These are phyloP conservation scores for Xylaria hypoxylon DNA, from an alignment of 2,329 filamentous ascomycete species.

Conservation along the genomic window DNA sequence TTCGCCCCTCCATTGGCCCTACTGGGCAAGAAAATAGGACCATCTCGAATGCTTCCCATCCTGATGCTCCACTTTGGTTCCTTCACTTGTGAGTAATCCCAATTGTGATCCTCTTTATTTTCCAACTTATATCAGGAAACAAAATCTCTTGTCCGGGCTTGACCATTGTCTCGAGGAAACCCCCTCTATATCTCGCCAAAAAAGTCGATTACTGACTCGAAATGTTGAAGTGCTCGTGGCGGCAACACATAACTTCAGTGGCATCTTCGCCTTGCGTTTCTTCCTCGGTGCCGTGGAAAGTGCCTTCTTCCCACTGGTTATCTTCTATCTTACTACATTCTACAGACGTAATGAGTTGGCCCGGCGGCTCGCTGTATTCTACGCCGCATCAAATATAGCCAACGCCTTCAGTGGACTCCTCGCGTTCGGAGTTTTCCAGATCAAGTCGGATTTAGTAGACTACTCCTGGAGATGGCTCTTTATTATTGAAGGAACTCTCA, in stretches of 20 bases:
- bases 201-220: constrained; percentile 72
- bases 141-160: not conserved
- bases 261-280: constrained; percentile 75
- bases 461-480: constrained; percentile 63
- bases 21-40: constrained; percentile 76
- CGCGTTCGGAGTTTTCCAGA: constrained; percentile 62
- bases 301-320: constrained; percentile 76
- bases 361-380: constrained; percentile 77
- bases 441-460: constrained; percentile 53
- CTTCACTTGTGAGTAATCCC: constrained; percentile 60
- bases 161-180: not conserved
- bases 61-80: constrained; percentile 76
- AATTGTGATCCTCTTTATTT: not conserved
- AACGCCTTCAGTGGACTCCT: constrained; percentile 65
- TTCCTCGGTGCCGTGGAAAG: constrained; percentile 76
- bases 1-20: constrained; percentile 74
- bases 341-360: constrained; percentile 79
- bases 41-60: constrained; percentile 69
- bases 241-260: constrained; percentile 69
- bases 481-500: constrained; percentile 62
- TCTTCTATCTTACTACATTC: constrained; percentile 69
- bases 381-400: constrained; percentile 80
- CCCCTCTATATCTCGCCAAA: not conserved
- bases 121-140: not conserved
- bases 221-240: constrained; percentile 61